Base-by-base conservation (phyloP, 129 eudicot species). In the Helianthus annuus region DNA sequence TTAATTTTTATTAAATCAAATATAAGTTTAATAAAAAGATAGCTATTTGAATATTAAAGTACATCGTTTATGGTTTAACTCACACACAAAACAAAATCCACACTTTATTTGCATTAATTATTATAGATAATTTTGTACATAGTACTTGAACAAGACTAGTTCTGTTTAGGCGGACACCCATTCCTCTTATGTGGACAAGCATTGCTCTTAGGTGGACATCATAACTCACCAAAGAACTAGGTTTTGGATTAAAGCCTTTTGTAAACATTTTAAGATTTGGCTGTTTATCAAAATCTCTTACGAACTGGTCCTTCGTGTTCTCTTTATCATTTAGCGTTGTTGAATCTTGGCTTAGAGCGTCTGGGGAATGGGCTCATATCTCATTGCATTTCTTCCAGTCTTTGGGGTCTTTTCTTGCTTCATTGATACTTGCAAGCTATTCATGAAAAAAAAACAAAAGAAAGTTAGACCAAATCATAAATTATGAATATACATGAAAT, bases 281-380 rank as follows among this genome's bases (percentile, higher is more conserved):
- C 14, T 5, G 55, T 49, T 1, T 49, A 14, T 49, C 55, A 49
- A 49, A 49, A 14, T 49, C 55, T 48, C 44, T 84, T 39, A 73
- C 57, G 42, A 80, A 84, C 22, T 34, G 81, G 6, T 29, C 68
- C 34, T 38, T 66, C 39, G 16, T 32, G 39, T 63, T 36, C 34
- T 49, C 60, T 53, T 16, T 53, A 29, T 64, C 58, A 4, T 7
- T 6, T 45, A 62, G 39, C 14, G 58, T 29, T 13, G 36, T 0
- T 4, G 74, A 12, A 71, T 70, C 81, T 42, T 78, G 68, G 34
- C 12, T n/a, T 4, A 81, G 5, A 34, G 79, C 77, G 24, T 70
- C 80, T 39, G 19, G 66, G 91, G 91, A 81, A 83, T 83, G 14
- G 85, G 79, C 66, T 84, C 79, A 16, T 69, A 86, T 34, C 77